A percentile compares a stretch with the other conserved stretches of the same genome.
Evolutionary conservation across 163 green algal genomes (phyloP).

Genomic region (Prototheca wickerhamii): DNA sequence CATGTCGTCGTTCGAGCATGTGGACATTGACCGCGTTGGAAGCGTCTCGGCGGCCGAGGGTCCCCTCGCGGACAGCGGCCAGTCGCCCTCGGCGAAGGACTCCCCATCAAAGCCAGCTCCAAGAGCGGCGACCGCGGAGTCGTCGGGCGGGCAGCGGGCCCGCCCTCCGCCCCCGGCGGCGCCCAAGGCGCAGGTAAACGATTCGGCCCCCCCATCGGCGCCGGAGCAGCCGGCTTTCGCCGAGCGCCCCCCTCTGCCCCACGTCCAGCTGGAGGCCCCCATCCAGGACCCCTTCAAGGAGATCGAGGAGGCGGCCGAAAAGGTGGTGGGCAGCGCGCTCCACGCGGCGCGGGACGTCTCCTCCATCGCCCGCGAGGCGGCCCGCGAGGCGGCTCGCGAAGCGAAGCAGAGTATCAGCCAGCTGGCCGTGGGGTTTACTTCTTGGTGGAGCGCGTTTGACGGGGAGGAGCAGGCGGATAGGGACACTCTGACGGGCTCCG

Average conservation of each 20-base stretch:
- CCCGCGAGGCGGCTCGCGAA: slow-evolving; percentile 9
- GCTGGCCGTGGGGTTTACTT: slow-evolving; percentile 13
- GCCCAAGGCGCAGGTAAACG: too few relatives aligned
- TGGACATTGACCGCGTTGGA: neutral
- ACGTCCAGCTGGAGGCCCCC: neutral
- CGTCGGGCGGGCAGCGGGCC: too few relatives aligned
- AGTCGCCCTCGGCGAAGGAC: too few relatives aligned
- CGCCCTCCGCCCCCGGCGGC: too few relatives aligned
- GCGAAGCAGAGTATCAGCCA: slow-evolving; percentile 12
- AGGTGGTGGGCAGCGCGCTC: slow-evolving; percentile 1
- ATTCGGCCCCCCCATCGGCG: too few relatives aligned
- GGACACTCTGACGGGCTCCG: too few relatives aligned
- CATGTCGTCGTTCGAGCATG: slow-evolving; percentile 10
- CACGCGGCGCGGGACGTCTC: slow-evolving; percentile 2
- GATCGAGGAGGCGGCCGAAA: slow-evolving; percentile 8
- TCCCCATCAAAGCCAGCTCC: too few relatives aligned
- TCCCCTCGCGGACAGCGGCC: neutral
- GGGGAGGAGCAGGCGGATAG: too few relatives aligned
- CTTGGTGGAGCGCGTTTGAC: slow-evolving; percentile 19
- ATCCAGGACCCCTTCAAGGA: neutral
- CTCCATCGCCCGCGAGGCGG: slow-evolving; percentile 9
- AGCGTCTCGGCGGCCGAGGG: neutral
- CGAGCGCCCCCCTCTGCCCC: neutral
- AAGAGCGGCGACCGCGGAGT: too few relatives aligned
- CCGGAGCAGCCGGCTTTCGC: too few relatives aligned